These are phyloP conservation scores for Alternaria infectoria DNA, from an alignment of 2,329 filamentous ascomycete genomes.

Conservation along the genomic window DNA sequence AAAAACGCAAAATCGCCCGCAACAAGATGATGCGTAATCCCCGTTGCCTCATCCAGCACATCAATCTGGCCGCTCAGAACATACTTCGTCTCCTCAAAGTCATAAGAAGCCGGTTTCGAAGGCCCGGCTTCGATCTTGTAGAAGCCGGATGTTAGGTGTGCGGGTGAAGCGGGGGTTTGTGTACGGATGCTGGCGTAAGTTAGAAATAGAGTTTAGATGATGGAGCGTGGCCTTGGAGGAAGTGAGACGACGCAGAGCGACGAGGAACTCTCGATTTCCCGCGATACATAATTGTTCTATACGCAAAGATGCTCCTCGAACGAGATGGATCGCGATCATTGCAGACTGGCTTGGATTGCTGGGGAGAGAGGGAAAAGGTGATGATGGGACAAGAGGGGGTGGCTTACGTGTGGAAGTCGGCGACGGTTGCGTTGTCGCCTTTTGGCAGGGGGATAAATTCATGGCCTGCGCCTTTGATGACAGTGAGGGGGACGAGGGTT, in stretches of 20 bases:
- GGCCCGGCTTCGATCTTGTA: constrained; percentile 29
- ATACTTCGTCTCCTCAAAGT: constrained; percentile 28
- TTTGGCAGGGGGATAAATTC: constrained; percentile 24
- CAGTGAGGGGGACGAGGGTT: constrained; percentile 24
- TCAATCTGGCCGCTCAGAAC: constrained; percentile 27
- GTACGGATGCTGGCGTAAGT: constrained; percentile 17
- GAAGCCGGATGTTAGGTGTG: constrained; percentile 27
- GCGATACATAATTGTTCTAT: too few relatives aligned
- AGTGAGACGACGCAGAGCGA: too few relatives aligned
- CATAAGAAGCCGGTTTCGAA: constrained; percentile 18
- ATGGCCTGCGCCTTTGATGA: constrained; percentile 30
- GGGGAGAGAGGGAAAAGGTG: too few relatives aligned
- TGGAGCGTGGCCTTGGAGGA: too few relatives aligned
- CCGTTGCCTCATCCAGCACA: constrained; percentile 24
- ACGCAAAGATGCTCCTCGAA: too few relatives aligned
- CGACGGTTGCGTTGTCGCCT: constrained; percentile 25
- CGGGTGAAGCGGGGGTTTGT: constrained; percentile 15
- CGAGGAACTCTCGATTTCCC: too few relatives aligned
- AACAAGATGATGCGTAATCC: constrained; percentile 24
- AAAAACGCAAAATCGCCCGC: constrained; percentile 31
- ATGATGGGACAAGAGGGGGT: too few relatives aligned
- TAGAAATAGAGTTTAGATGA: too few relatives aligned
- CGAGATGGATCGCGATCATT: too few relatives aligned
- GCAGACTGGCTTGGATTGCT: too few relatives aligned
- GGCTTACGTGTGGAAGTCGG: constrained; percentile 26